phyloP scores from a whole-genome alignment of 176 grass and related monocot genomes.

The Carex littledalei region DNA sequence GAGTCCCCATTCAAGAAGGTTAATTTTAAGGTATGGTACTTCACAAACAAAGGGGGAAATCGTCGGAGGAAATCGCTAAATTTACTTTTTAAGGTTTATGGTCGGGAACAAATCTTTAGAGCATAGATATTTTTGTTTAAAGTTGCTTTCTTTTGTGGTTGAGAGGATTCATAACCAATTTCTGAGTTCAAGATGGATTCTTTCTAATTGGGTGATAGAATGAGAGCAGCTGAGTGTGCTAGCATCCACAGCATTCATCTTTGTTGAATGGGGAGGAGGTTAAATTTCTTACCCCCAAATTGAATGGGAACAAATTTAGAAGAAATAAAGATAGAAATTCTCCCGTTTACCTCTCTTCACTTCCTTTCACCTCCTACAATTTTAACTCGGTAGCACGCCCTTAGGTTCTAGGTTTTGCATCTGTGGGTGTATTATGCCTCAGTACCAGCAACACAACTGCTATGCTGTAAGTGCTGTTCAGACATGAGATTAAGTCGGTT shows the following conservation, averaged over 20 bases:
- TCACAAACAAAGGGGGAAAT: background rate
- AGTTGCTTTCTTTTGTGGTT: background rate
- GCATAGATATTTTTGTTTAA: background rate
- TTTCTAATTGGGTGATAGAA: background rate
- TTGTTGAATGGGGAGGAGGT: no score
- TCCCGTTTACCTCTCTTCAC: no score
- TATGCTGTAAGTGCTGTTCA: background rate
- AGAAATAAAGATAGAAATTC: no score
- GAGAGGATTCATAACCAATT: background rate
- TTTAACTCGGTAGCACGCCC: no score
- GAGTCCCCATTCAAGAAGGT: background rate
- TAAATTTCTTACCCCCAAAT: no score
- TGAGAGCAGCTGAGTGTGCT: background rate
- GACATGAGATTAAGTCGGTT: background rate
- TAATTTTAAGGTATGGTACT: background rate
- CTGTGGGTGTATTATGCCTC: background rate
- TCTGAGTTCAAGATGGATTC: background rate
- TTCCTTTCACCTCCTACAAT: no score
- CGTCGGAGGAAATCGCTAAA: background rate
- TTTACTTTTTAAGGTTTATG: background rate
- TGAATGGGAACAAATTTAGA: no score
- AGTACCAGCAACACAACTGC: background rate
- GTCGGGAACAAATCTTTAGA: background rate
- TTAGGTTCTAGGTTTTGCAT: background rate
- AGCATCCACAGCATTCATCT: background rate